Evolutionary conservation across 768 basidiomycete genomes (phyloP), one percentile per base, ranked within the genome.

Genomic region (Trametes cubensis): DNA sequence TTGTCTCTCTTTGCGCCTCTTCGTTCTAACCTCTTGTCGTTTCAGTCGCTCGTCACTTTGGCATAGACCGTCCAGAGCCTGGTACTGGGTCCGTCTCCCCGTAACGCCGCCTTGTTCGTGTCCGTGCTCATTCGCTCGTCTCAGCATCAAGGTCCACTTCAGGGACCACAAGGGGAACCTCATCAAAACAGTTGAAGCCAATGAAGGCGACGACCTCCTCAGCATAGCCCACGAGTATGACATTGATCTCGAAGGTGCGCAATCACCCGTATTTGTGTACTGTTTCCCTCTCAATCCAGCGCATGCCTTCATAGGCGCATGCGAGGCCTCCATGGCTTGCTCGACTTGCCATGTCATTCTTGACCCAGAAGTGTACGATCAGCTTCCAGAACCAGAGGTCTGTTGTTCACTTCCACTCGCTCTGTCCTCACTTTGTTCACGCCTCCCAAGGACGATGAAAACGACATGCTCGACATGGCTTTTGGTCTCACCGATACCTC

Each of bases 401-500:
- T 25, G 66, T 50, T 2, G 17, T 6, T 23, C 47, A 21, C 26
- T 23, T 21, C 20, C 46, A 5, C 41, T n/a, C 3, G 39, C 50
- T 20, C 20, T 28, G 2, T 21, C 41, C 15, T 46, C 23, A 30
- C 23, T 21, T 23, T 28, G 11, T 25, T 39, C 3, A n/a, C 38
- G 42, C 34, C 34, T 26, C 4, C 21, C 18, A 21, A 91, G 58
- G 96, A 98, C 66, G 96, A 99, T 71, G 96, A 99, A 77, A 99
- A 98, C 70, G 95, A 94, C 69, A 95, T 95, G 94, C 83, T 99
- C 41, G 96, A 98, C 74, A 92, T 98, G 83, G 96, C 96, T 4
- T 98, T 98, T 69, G 97, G 94, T 0, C 80, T 98, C 55, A 95
- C 94, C 0, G 96, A 98, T 70, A 98, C 96, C 67, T 96, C 90